Evolutionary conservation across 805 yeast species (phyloP).

Genomic region (Cyberlindnera sargentensis): DNA sequence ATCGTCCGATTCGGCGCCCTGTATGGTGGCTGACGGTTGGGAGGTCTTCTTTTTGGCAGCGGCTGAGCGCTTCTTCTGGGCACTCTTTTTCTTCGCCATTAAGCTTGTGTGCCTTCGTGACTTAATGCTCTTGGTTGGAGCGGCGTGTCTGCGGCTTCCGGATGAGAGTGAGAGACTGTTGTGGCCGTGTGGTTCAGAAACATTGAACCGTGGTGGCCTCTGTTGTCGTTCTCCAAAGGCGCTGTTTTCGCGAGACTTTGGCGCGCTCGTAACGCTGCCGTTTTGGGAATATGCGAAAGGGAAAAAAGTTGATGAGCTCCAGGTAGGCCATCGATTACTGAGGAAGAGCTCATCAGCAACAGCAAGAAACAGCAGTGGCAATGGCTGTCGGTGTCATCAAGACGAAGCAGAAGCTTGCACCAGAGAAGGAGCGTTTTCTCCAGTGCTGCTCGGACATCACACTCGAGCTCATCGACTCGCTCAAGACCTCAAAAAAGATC

Average conservation of each 20-base stretch:
- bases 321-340: background rate
- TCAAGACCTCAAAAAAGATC: slow-evolving; percentile 68
- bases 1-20: too few species aligned
- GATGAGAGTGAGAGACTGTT: too few species aligned
- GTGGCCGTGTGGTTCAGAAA: too few species aligned
- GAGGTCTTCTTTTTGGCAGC: background rate
- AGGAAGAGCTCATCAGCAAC: background rate
- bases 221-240: too few species aligned
- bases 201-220: too few species aligned
- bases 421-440: slow-evolving; percentile 88
- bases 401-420: slow-evolving; percentile 63
- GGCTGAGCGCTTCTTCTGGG: background rate
- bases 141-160: too few species aligned
- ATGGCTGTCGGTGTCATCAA: slow-evolving; percentile 26
- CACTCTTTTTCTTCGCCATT: background rate
- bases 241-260: too few species aligned
- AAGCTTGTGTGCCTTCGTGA: too few species aligned
- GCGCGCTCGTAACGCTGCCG: too few species aligned
- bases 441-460: slow-evolving; percentile 93
- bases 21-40: background rate
- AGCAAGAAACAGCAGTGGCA: background rate
- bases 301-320: background rate
- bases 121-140: too few species aligned
- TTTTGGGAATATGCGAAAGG: too few species aligned
- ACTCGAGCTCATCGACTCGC: slow-evolving; percentile 71